phyloP scores from a whole-genome alignment of 2,329 filamentous ascomycete species.

The Parafenestella ontariensis region DNA sequence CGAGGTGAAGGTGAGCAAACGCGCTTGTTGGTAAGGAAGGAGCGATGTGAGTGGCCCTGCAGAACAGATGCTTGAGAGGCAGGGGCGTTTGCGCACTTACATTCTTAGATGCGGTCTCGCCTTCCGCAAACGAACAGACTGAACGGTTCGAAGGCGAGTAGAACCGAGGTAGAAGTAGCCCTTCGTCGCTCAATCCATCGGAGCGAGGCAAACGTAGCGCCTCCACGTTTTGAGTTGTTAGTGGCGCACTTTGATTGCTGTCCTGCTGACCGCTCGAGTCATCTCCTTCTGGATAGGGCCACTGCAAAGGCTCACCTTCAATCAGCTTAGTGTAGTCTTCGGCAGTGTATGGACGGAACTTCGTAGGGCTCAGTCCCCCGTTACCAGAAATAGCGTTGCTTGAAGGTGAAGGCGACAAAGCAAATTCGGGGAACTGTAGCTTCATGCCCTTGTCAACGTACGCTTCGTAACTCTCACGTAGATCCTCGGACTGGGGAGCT shows the following conservation, averaged over 20 bases:
- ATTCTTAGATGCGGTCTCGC: conserved; percentile 38
- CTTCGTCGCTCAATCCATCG: conserved; percentile 27
- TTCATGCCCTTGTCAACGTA: conserved; percentile 9
- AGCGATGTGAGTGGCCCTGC: conserved; percentile 8
- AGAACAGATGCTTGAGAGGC: conserved; percentile 9
- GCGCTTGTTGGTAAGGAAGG: conserved; percentile 2
- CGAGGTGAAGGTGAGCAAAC: conserved; percentile 12
- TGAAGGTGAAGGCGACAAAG: conserved; percentile 17
- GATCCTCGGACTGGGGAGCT: conserved; percentile 16
- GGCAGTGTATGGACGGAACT: conserved; percentile 29
- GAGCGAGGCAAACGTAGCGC: conserved; percentile 11
- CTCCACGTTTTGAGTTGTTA: conserved; percentile 6
- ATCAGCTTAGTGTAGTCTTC: conserved; percentile 41
- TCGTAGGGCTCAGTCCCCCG: conserved; percentile 29
- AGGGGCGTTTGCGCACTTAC: conserved; percentile 35
- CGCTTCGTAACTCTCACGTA: conserved; percentile 21
- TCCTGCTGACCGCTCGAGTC: conserved; percentile 11
- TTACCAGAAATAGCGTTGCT: conserved; percentile 13
- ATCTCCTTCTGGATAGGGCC: conserved; percentile 17
- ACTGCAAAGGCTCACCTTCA: conserved; percentile 25
- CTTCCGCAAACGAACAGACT: conserved; percentile 19
- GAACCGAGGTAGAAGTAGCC: conserved; percentile 33
- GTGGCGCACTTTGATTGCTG: conserved; percentile 13
- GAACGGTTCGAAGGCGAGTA: conserved; percentile 40
- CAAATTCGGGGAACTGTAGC: conserved; percentile 23